Evolutionary conservation across 1,284 basidiomycete species (phyloP).

Genomic region (Heterobasidion occidentale): DNA sequence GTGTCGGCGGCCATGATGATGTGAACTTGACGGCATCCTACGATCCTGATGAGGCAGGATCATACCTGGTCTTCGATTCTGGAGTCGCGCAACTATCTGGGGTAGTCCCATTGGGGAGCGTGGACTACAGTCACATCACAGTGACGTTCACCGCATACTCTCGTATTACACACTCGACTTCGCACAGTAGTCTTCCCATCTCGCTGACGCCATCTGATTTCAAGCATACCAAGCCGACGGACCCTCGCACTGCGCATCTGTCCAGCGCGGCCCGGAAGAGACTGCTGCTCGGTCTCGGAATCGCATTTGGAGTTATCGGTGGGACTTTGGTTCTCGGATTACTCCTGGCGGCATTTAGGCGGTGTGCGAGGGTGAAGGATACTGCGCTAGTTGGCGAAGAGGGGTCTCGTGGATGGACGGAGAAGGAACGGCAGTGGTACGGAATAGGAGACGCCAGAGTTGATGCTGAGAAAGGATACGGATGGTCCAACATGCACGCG

Average conservation of each 20-base stretch:
- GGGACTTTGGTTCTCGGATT: constrained; percentile 47
- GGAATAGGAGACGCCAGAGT: constrained; percentile 34
- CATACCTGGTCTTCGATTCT: constrained; percentile 45
- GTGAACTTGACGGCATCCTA: constrained; percentile 44
- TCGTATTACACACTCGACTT: constrained; percentile 58
- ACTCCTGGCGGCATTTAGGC: constrained; percentile 45
- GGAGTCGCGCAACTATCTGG: constrained; percentile 39
- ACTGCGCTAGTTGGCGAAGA: constrained; percentile 51
- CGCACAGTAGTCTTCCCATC: constrained; percentile 53
- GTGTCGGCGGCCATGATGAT: constrained; percentile 24
- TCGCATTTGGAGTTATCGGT: constrained; percentile 58
- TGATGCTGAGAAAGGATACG: constrained; percentile 16
- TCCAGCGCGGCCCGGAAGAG: constrained; percentile 35
- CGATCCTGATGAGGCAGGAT: constrained; percentile 36
- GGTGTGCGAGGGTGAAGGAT: constrained; percentile 48
- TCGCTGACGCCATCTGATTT: constrained; percentile 33
- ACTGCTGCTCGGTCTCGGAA: constrained; percentile 48
- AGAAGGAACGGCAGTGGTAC: constrained; percentile 62
- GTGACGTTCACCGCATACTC: constrained; percentile 63
- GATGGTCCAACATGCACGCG: constrained; percentile 9
- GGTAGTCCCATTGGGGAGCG: constrained; percentile 36
- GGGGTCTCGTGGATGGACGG: constrained; percentile 44
- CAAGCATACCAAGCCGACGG: constrained; percentile 18
- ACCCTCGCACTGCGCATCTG: constrained; percentile 23
- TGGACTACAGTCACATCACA: constrained; percentile 27